Conservation (phyloP, 2,329 filamentous ascomycete species). For the Aspergillus intermedius region DNA sequence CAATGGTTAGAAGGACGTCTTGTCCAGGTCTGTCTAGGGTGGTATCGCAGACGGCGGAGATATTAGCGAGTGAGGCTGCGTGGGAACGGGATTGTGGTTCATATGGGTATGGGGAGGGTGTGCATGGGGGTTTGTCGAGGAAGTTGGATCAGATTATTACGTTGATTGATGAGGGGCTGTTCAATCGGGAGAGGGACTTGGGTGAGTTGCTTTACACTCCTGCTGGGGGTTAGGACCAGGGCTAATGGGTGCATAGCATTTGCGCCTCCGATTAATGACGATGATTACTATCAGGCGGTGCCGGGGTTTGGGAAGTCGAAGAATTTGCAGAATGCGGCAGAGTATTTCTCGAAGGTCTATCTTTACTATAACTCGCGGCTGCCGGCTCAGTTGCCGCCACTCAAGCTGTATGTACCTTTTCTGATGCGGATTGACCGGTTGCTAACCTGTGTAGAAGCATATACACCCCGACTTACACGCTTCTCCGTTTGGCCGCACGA, state of each 20-base stretch:
- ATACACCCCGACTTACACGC: slow-evolving; percentile 67
- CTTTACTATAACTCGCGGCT: slow-evolving; percentile 71
- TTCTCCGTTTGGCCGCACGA: slow-evolving; percentile 70
- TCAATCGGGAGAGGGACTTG: slow-evolving; percentile 37
- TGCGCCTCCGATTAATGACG: background rate
- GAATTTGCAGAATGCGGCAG: slow-evolving; percentile 23
- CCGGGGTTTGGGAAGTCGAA: slow-evolving; percentile 2
- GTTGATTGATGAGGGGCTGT: slow-evolving; percentile 60
- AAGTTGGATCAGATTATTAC: slow-evolving; percentile 65
- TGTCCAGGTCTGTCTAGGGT: slow-evolving; percentile 2
- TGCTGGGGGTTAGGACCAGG: background rate
- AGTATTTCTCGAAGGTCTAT: slow-evolving; percentile 70
- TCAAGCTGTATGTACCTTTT: slow-evolving; percentile 53
- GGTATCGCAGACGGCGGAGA: slow-evolving; percentile 11
- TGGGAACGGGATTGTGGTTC: slow-evolving; percentile 24
- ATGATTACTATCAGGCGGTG: slow-evolving; percentile 1
- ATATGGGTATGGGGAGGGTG: slow-evolving; percentile 23
- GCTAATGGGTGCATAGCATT: slow-evolving; percentile 6
- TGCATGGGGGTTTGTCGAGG: slow-evolving; percentile 54
- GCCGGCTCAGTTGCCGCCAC: slow-evolving; percentile 58
- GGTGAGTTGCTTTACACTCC: slow-evolving; percentile 10
- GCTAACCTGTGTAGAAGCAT: slow-evolving; percentile 40
- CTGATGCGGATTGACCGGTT: background rate
- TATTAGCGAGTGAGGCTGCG: slow-evolving; percentile 14
- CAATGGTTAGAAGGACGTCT: background rate